Conservation (phyloP, 345 rosid species). For the Salix arbutifolia region DNA sequence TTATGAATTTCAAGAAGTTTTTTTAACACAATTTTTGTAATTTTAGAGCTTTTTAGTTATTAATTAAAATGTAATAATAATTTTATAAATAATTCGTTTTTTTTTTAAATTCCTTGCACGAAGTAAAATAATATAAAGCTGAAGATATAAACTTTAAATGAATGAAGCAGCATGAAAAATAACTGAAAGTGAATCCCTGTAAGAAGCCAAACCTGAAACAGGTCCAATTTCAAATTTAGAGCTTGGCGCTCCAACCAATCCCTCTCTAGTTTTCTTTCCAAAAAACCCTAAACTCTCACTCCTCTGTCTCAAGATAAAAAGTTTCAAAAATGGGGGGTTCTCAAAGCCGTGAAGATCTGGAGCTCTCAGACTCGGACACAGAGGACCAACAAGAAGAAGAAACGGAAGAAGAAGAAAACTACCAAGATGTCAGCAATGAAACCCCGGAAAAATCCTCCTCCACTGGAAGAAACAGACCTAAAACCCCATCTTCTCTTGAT, state of each 20-base stretch:
- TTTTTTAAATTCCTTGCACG: too few relatives aligned
- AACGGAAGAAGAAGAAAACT: conserved; percentile 38
- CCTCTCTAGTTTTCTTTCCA: background rate
- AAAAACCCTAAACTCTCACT: background rate
- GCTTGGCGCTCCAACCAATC: conserved; percentile 33
- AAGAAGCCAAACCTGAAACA: background rate
- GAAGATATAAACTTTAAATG: too few relatives aligned
- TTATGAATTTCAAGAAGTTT: too few relatives aligned
- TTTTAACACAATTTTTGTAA: too few relatives aligned
- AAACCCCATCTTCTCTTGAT: conserved; percentile 53
- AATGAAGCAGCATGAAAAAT: background rate
- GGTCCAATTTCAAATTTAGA: conserved; percentile 52
- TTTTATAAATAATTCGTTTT: too few relatives aligned
- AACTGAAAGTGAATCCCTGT: background rate
- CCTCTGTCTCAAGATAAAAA: background rate
- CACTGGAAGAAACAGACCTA: conserved; percentile 17
- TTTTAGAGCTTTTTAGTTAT: too few relatives aligned
- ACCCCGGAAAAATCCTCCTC: conserved; percentile 45
- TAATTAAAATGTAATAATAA: too few relatives aligned
- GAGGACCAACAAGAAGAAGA: conserved; percentile 34
- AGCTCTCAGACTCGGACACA: conserved; percentile 59
- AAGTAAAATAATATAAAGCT: too few relatives aligned
- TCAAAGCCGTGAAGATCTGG: conserved; percentile 67
- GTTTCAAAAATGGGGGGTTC: conserved; percentile 54
- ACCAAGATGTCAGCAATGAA: conserved; percentile 47